Evolutionary conservation across 208 protist genomes (phyloP).

Genomic region (Tetramitus jugosus): DNA sequence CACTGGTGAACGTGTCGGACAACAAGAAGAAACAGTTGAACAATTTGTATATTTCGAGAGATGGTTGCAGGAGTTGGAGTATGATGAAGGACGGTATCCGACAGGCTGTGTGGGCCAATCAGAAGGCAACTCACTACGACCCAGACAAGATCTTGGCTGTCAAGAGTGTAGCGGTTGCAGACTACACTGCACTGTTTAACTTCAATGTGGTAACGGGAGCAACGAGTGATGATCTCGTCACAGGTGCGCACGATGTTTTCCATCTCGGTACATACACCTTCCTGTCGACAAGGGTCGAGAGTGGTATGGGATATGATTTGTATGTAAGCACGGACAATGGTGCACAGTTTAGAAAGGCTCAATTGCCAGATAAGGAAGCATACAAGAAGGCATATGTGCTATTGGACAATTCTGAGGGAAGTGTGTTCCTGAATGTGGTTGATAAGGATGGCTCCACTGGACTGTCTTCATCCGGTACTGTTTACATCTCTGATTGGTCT

Average conservation of each 20-base stretch:
- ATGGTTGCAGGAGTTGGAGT: neutral
- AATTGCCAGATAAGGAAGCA: neutral
- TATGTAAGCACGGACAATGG: slow-evolving; percentile 10
- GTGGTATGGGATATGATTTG: too few relatives aligned
- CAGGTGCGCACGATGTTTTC: neutral
- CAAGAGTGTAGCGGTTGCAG: neutral
- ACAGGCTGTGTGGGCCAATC: neutral
- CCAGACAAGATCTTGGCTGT: neutral
- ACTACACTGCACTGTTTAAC: neutral
- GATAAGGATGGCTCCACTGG: too few relatives aligned
- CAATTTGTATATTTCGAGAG: neutral
- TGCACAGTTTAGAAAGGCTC: neutral
- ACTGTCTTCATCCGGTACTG: neutral
- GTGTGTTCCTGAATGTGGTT: neutral
- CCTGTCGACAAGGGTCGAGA: neutral
- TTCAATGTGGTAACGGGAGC: neutral
- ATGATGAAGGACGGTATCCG: neutral
- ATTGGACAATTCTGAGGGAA: neutral
- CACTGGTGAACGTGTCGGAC: neutral
- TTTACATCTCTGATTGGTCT: neutral
- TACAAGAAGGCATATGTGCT: neutral
- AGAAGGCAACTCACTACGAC: neutral
- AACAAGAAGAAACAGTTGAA: neutral
- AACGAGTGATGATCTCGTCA: neutral
- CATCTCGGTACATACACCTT: neutral